Conservation (phyloP, 1,284 basidiomycete species). For the Phellopilus nigrolimitatus region DNA sequence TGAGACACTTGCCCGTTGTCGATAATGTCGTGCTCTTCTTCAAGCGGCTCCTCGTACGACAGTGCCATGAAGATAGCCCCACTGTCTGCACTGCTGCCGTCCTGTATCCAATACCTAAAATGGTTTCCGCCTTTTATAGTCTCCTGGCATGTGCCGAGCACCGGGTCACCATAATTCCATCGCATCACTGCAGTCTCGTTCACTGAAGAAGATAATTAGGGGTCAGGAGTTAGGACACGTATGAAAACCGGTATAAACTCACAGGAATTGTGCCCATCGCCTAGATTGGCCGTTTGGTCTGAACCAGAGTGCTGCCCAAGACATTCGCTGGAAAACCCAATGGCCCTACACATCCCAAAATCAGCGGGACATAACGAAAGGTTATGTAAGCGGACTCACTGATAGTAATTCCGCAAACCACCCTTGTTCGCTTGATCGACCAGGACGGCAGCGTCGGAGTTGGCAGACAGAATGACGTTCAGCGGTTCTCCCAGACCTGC, state of each 20-base stretch:
- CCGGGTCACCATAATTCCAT: constrained; percentile 74
- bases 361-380: constrained; percentile 4
- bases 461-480: constrained; percentile 81
- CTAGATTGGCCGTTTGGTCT: constrained; percentile 74
- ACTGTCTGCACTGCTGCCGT: constrained; percentile 57
- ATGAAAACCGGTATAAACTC: constrained; percentile 26
- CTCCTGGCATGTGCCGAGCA: constrained; percentile 79
- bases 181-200: constrained; percentile 78
- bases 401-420: constrained; percentile 77
- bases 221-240: no score
- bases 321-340: constrained; percentile 78
- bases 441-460: constrained; percentile 73
- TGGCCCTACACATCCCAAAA: constrained; percentile 32
- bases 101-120: constrained; percentile 86
- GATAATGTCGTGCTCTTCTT: constrained; percentile 50
- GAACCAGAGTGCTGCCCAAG: constrained; percentile 75
- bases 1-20: constrained; percentile 45
- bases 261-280: constrained; percentile 76
- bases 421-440: constrained; percentile 58
- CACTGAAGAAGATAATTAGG: constrained; percentile 35
- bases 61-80: constrained; percentile 82
- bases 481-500: constrained; percentile 83
- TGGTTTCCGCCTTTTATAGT: constrained; percentile 88
- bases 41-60: constrained; percentile 69
- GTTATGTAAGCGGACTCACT: constrained; percentile 27